phyloP scores from a whole-genome alignment of 139 green algal genomes.

The Coelastrella sp. region DNA sequence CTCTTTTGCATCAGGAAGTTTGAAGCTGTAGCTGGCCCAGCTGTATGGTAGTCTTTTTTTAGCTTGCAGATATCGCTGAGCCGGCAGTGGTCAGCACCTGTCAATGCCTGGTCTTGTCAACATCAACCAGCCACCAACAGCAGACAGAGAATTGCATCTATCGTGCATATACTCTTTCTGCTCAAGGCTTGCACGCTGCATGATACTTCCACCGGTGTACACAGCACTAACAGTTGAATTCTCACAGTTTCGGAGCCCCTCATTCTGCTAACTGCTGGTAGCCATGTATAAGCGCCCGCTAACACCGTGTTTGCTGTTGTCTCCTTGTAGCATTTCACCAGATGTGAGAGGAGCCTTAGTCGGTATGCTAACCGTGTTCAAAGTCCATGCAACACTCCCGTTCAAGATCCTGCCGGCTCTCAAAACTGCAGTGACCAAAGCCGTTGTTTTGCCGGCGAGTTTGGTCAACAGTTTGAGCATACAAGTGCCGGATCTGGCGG shows the following conservation, averaged over 20 bases:
- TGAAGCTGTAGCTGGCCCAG: too few relatives aligned
- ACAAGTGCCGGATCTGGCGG: not conserved
- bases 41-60: too few relatives aligned
- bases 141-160: too few relatives aligned
- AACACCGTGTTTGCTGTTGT: not conserved
- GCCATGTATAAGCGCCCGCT: not conserved
- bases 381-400: slow-evolving; percentile 20
- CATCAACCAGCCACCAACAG: too few relatives aligned
- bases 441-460: not conserved
- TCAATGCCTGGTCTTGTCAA: too few relatives aligned
- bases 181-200: too few relatives aligned
- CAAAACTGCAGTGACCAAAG: not conserved
- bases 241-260: not conserved
- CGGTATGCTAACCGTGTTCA: slow-evolving; percentile 32
- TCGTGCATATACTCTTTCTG: too few relatives aligned
- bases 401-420: slow-evolving; percentile 24
- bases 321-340: not conserved
- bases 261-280: not conserved
- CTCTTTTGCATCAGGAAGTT: too few relatives aligned
- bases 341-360: slow-evolving; percentile 13
- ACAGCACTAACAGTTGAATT: too few relatives aligned
- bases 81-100: too few relatives aligned
- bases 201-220: too few relatives aligned
- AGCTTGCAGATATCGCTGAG: too few relatives aligned
- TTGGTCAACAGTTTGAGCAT: not conserved